Evolutionary conservation across 2,329 filamentous ascomycete genomes (phyloP).

Genomic region (Fusarium denticulatum): DNA sequence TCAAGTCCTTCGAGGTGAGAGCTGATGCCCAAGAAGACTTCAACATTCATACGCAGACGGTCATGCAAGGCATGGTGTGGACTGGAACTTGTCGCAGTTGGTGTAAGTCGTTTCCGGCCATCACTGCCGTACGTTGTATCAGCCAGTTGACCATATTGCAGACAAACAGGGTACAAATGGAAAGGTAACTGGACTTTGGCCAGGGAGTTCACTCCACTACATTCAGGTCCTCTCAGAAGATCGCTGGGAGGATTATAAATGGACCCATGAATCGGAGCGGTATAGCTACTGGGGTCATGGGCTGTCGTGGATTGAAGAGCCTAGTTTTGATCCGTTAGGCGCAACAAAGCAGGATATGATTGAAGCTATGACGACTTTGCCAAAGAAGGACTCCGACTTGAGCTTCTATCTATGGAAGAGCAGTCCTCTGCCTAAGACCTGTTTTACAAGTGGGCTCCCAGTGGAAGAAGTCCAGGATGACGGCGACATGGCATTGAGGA

Average conservation of each 20-base stretch:
- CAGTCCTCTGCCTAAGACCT: not conserved
- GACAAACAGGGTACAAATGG: not conserved
- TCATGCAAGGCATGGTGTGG: not conserved
- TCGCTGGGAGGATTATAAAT: not conserved
- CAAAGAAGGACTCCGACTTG: not conserved
- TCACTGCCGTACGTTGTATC: no score
- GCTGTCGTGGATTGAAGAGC: not conserved
- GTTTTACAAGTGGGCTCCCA: accelerated
- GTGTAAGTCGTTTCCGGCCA: not conserved
- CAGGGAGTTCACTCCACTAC: not conserved
- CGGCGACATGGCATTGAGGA: accelerated
- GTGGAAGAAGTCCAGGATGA: not conserved
- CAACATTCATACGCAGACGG: not conserved
- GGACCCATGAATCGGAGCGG: not conserved
- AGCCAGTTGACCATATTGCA: not conserved
- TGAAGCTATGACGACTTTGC: not conserved
- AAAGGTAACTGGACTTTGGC: not conserved
- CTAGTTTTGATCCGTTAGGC: not conserved
- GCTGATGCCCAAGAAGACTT: not conserved
- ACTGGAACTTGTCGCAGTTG: not conserved
- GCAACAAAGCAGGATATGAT: not conserved
- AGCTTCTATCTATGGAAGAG: not conserved
- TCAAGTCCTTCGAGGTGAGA: not conserved
- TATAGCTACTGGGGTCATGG: not conserved
- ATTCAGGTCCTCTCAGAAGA: not conserved